These are phyloP conservation scores for Pilatotrama ljubarskyi DNA, from an alignment of 768 basidiomycete species.

Conservation along the genomic window DNA sequence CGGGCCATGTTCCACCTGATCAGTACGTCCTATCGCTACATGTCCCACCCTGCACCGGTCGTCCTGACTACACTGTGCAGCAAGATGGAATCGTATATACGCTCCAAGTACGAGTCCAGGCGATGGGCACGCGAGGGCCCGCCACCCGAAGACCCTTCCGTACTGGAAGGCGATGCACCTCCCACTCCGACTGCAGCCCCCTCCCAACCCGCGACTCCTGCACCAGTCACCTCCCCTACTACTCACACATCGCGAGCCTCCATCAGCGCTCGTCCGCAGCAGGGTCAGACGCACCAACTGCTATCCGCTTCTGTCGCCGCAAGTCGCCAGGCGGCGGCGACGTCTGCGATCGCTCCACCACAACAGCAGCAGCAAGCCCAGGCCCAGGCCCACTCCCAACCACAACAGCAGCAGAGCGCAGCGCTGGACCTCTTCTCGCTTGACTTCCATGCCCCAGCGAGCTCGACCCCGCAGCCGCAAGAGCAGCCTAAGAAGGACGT, in stretches of 20 bases:
- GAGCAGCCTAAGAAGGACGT: constrained; percentile 61
- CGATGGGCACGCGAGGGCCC: constrained; percentile 95
- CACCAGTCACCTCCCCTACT: constrained; percentile 6
- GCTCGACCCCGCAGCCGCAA: constrained; percentile 27
- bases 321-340: constrained; percentile 6
- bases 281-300: constrained; percentile 56
- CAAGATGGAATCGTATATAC: constrained; percentile 97
- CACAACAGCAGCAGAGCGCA: constrained; percentile 29
- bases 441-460: constrained; percentile 73
- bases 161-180: constrained; percentile 54
- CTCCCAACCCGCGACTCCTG: constrained; percentile 14
- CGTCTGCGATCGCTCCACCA: constrained; percentile 14
- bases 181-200: constrained; percentile 24
- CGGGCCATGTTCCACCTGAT: constrained; percentile 89
- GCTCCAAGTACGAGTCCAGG: constrained; percentile 92
- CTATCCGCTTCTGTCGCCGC: constrained; percentile 41
- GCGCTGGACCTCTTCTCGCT: constrained; percentile 78
- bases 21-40: constrained; percentile 63
- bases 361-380: constrained; percentile 18
- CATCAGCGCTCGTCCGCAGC: constrained; percentile 34
- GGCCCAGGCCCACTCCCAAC: constrained; percentile 26
- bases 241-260: constrained; percentile 28
- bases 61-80: constrained; percentile 39
- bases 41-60: background rate
- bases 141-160: constrained; percentile 76